Base-by-base conservation (phyloP, 2,329 filamentous ascomycete species). In the Xenoacremonium recifei region DNA sequence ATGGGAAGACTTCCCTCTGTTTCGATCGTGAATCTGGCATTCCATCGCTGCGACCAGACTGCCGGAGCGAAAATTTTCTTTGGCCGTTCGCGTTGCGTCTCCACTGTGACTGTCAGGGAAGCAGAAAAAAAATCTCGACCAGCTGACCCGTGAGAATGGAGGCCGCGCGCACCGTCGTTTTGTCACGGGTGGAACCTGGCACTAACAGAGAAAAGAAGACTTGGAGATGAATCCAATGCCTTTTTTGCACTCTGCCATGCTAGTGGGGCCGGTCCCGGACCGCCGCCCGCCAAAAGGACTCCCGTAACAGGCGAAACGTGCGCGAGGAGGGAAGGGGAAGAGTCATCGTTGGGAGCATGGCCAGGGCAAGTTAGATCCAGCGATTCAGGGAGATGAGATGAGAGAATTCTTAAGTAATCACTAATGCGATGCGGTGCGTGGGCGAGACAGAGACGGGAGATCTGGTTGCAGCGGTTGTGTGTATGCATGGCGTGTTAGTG, bases 1-100 rank as follows among this genome's bases (percentile, higher is more conserved):
- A 37, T 31, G 18, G 36, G 30, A 19, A 39, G 30, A 29, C 37
- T 20, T 23, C 38, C 27, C 35, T 37, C 29, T 15, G 15, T n/a
- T 4, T 32, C 32, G 32, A 33, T 31, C 21, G 27, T 32, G 35
- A 29, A 32, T 32, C 37, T 21, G 15, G 25, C 18, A 21, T 35
- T 21, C 9, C 5, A 31, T 29, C 16, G 19, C 17, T 40, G 21
- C 38, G 33, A 34, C 32, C 32, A 32, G 40, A 36, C 31, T 39
- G 31, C 33, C 40, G 37, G 29, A 31, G 29, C 29, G 7, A 9
- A 15, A 11, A n/a, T n/a, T n/a, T n/a, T n/a, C n/a, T n/a, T n/a
- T n/a, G n/a, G n/a, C n/a, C n/a, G n/a, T n/a, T n/a, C n/a, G n/a
- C n/a, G n/a, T n/a, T n/a, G n/a, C n/a, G n/a, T n/a, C n/a, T n/a